These are phyloP conservation scores for Malassezia psittaci DNA, from an alignment of 1,284 basidiomycete genomes.

Conservation along the genomic window DNA sequence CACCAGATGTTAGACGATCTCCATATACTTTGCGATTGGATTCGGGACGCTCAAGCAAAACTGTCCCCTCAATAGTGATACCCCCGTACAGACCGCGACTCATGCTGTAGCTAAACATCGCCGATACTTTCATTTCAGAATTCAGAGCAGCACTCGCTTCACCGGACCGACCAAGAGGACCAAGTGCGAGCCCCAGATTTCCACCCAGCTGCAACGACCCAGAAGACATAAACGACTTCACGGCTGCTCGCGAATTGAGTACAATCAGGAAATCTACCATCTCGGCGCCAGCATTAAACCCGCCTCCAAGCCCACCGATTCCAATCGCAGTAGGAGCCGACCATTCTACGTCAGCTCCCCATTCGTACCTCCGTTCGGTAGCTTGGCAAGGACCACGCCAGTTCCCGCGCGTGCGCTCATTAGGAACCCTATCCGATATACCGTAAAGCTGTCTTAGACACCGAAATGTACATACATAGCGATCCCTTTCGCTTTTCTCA, in stretches of 20 bases:
- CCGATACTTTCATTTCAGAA: constrained; percentile 75
- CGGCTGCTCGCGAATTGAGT: constrained; percentile 63
- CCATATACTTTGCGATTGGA: constrained; percentile 49
- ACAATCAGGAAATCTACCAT: constrained; percentile 92
- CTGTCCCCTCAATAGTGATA: constrained; percentile 76
- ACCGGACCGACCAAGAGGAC: constrained; percentile 85
- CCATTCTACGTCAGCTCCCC: constrained; percentile 58
- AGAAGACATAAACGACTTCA: constrained; percentile 86
- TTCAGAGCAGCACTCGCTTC: constrained; percentile 81
- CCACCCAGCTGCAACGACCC: constrained; percentile 73
- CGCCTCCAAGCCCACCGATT: constrained; percentile 68
- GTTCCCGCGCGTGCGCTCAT: constrained; percentile 63
- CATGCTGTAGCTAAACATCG: constrained; percentile 83
- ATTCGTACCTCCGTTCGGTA: constrained; percentile 68
- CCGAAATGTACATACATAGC: constrained; percentile 56
- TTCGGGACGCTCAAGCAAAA: constrained; percentile 90
- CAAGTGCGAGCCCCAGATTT: constrained; percentile 62
- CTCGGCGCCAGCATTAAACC: constrained; percentile 69
- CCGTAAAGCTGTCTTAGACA: constrained; percentile 23
- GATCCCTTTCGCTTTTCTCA: constrained; percentile 66
- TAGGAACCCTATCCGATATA: constrained; percentile 53
- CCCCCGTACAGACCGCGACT: constrained; percentile 83
- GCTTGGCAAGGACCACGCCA: constrained; percentile 78
- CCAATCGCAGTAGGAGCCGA: constrained; percentile 89
- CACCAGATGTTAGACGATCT: constrained; percentile 23